Base-by-base conservation (phyloP, 805 yeast genomes). In the Yarrowia sp. region DNA sequence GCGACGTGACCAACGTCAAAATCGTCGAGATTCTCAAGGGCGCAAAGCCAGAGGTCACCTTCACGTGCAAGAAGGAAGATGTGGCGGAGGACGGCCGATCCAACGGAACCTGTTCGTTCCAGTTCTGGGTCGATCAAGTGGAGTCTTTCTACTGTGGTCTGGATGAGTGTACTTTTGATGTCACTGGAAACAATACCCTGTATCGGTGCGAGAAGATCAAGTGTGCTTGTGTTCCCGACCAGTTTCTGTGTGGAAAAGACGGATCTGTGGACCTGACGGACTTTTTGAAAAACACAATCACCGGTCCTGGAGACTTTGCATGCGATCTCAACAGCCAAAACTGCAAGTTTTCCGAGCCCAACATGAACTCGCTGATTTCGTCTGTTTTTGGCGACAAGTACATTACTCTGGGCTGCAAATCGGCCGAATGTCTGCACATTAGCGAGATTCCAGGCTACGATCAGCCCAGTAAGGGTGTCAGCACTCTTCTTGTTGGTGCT, bases 251-350 rank as follows among this genome's bases (percentile, higher is more conserved):
- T 79, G 99, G 99, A 38, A 89, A 91, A 71, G 82, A 85, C 9
- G 98, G 98, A 0, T 91, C 97, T 1, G 92, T 95, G 69, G 98
- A 95, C 75, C 90, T 95, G 32, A 87, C 96, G 0, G 98, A 93
- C 65, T 95, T 96, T 75, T 80, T 95, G 67, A 85, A 92, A 1
- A 95, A 92, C 72, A 89, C 96, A 5, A 92, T 95, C 67, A 79
- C 78, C 40, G 99, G 99, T 1, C 99, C 99, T 0, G 99, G 97
- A 33, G 92, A 89, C 67, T 92, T 95, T 71, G 77, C 85, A 3
- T 95, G 99, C 77, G 90, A 91, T 73, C 74, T 89, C 22, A 74
- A 77, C 6, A 74, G 82, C 16, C 83, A 80, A 44, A 76, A 80
- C 51, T 95, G 99, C 77, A 80, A 80, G 52, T 95, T 95, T 71